These are phyloP conservation scores for Canariomyces notabilis DNA, from an alignment of 2,329 filamentous ascomycete genomes.

Conservation along the genomic window DNA sequence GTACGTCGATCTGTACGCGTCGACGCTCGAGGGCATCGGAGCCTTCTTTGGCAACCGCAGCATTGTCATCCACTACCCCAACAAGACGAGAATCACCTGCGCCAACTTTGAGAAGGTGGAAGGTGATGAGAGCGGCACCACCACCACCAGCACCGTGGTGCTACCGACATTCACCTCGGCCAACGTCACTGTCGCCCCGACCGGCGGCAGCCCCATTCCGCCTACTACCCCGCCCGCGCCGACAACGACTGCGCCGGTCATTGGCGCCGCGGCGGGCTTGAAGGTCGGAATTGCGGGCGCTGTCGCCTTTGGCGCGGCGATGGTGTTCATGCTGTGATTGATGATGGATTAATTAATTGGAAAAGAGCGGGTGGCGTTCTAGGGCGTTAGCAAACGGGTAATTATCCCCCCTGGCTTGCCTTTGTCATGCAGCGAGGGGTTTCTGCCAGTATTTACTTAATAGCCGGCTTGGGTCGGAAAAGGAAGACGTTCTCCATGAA, in stretches of 20 bases:
- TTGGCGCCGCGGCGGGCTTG: conserved; percentile 17
- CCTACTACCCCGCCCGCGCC: neutral
- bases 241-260: conserved; percentile 3
- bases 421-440: neutral
- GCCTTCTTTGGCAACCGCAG: conserved; percentile 62
- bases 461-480: neutral
- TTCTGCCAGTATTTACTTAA: neutral
- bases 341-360: conserved; percentile 1
- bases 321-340: conserved; percentile 23
- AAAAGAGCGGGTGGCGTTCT: conserved; percentile 15
- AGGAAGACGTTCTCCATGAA: too few species aligned
- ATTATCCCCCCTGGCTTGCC: neutral
- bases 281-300: conserved; percentile 10
- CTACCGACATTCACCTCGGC: too few species aligned
- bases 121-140: conserved; percentile 16
- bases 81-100: conserved; percentile 60
- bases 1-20: conserved; percentile 55
- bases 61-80: conserved; percentile 58
- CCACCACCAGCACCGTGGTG: neutral
- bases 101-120: conserved; percentile 50
- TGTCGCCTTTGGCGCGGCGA: conserved; percentile 21
- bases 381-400: neutral
- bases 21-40: conserved; percentile 44
- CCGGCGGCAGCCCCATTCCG: neutral
- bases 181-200: too few species aligned